These are phyloP conservation scores for Aspergillus intermedius DNA, from an alignment of 2,329 filamentous ascomycete genomes.

Conservation along the genomic window DNA sequence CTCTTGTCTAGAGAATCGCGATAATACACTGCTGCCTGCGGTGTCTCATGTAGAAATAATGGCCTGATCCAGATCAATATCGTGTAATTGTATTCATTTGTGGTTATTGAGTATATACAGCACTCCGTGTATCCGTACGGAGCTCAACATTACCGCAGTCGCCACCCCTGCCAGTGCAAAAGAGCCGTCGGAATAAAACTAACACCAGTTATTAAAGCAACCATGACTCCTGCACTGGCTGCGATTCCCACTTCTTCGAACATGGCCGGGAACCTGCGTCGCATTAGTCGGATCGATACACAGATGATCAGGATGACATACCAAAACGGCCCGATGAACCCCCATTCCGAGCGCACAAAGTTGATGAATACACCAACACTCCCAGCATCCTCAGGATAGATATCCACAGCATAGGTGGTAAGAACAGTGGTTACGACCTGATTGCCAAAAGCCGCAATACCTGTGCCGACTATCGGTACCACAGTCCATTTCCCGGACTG, in stretches of 20 bases:
- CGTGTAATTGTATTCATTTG: neutral
- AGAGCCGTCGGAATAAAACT: slow-evolving; percentile 23
- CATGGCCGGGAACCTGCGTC: slow-evolving; percentile 23
- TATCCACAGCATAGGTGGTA: slow-evolving; percentile 55
- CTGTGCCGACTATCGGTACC: slow-evolving; percentile 50
- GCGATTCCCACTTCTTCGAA: slow-evolving; percentile 27
- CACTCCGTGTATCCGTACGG: too few relatives aligned
- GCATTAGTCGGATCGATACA: slow-evolving; percentile 1
- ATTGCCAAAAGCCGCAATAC: slow-evolving; percentile 50
- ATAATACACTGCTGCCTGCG: neutral
- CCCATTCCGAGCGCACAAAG: slow-evolving; percentile 42
- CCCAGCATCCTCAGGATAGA: slow-evolving; percentile 48
- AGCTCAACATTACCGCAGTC: slow-evolving; percentile 8
- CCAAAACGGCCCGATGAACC: slow-evolving; percentile 32
- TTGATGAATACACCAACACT: slow-evolving; percentile 56
- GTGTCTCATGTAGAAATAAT: neutral
- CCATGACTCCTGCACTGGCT: slow-evolving; percentile 20
- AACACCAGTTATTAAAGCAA: slow-evolving; percentile 23
- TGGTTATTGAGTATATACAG: too few relatives aligned
- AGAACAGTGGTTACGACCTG: slow-evolving; percentile 58
- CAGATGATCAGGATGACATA: slow-evolving; percentile 7
- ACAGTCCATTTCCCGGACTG: slow-evolving; percentile 45
- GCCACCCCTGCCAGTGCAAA: slow-evolving; percentile 31
- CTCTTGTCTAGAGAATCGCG: neutral
- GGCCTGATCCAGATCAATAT: neutral